Evolutionary conservation across 768 basidiomycete species (phyloP), one percentile per base, ranked within the genome.

Genomic region (Boletus vermiculosoides): DNA sequence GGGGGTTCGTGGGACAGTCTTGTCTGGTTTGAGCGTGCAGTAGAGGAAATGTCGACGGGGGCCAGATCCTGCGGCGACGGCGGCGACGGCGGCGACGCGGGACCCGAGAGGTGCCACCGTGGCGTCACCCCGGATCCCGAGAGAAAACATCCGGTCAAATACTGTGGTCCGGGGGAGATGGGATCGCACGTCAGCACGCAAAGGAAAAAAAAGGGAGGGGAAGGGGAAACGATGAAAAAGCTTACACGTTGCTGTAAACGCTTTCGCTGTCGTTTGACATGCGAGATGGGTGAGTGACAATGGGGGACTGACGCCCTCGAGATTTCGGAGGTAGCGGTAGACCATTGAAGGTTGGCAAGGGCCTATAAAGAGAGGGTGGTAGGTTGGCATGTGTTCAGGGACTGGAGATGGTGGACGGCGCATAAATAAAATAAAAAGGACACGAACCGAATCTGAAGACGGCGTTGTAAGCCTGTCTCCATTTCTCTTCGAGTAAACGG

Each of bases 281-380:
- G 83, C 80, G 31, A 94, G 87, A 63, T 95, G 92, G 0, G 88
- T 90, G 41, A 97, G 81, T 9, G 87, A 82, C 40, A 98, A 77
- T 8, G 93, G 90, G 3, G 94, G 94, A 63, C 89, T 94, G 59
- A 94, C 84, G 22, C 92, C 92, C 71, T 98, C 94, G 12, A 98
- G 79, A 71, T 87, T 88, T 45, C 94, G 84, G 36, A 96, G 81
- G 74, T 94, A 96, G 30, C 95, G 89, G 68, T 87, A 94, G 23
- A 94, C 90, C 88, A 95, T 93, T 33, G 89, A 91, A 1, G 92
- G 92, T 74, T 92, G 92, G 56, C 88, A 90, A 2, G 90, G 90
- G 7, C 89, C 87, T 90, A 50, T 12, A 18, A 44, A 12, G 15
- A 20, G 31, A 6, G 46, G 25, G 25, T 4, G 28, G 28, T 3